A percentile compares a stretch with the other conserved stretches of the same genome.
phyloP scores from a whole-genome alignment of 768 basidiomycete genomes.

The Psilocybe azurescens region DNA sequence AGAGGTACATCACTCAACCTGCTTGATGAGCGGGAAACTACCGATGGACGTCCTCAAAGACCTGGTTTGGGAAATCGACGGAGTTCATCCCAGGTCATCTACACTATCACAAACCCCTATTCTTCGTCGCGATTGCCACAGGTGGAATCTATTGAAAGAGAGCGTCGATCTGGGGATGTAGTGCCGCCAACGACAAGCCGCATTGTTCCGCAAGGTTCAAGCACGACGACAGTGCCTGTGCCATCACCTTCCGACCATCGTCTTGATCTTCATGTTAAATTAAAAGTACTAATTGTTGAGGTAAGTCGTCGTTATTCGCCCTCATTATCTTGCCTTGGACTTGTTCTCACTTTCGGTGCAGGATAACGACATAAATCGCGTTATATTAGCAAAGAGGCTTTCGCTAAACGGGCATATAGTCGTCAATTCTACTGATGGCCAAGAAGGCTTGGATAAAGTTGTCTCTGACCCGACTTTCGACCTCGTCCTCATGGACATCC shows the following conservation, averaged over 20 bases:
- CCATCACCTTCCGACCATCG: not conserved
- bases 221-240: not conserved
- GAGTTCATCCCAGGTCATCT: not conserved
- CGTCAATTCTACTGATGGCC: conserved; percentile 72
- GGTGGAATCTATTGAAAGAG: not conserved
- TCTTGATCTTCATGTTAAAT: conserved; percentile 14
- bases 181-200: not conserved
- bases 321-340: not conserved
- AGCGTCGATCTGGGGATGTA: not conserved
- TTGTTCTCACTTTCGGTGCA: conserved; percentile 25
- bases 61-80: not conserved
- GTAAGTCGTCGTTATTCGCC: conserved; percentile 35
- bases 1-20: not conserved
- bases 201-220: not conserved
- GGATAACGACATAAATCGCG: conserved; percentile 79
- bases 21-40: not conserved
- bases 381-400: conserved; percentile 71
- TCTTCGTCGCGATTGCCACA: not conserved
- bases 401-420: conserved; percentile 69
- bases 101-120: not conserved
- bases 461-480: conserved; percentile 67
- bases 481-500: conserved; percentile 82
- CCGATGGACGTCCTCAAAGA: not conserved
- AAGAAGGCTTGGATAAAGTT: conserved; percentile 70
- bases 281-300: conserved; percentile 72